Conservation (phyloP, 257 asterid species). For the Thymus quinquecostatus region DNA sequence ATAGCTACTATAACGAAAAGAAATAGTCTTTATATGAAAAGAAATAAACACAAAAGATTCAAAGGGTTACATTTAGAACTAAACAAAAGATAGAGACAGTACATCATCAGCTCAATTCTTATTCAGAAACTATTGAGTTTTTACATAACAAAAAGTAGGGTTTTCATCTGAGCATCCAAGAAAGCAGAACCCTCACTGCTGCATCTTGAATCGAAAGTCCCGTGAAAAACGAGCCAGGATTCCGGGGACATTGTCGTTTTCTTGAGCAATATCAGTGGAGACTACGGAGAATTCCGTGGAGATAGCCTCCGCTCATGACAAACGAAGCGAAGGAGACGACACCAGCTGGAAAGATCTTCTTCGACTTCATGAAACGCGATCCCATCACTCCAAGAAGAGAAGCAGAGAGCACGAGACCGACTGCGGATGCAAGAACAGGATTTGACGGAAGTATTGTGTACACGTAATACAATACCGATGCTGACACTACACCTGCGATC, state of each 20-base stretch:
- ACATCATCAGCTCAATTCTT: background rate
- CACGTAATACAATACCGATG: constrained; percentile 53
- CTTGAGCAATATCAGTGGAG: constrained; percentile 40
- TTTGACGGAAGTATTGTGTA: constrained; percentile 67
- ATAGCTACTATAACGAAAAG: background rate
- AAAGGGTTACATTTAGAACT: background rate
- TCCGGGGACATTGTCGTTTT: background rate
- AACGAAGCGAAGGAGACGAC: constrained; percentile 70
- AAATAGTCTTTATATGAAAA: background rate
- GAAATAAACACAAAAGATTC: background rate
- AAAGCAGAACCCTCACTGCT: background rate
- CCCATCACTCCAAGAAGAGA: constrained; percentile 86
- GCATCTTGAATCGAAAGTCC: background rate
- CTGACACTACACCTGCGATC: constrained; percentile 73
- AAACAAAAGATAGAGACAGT: background rate
- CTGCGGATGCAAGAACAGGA: constrained; percentile 73
- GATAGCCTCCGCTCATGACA: constrained; percentile 83
- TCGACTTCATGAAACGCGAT: constrained; percentile 74
- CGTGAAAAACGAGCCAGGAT: background rate
- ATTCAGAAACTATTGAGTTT: constrained; percentile 2
- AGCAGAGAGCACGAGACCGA: constrained; percentile 73
- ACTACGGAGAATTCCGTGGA: constrained; percentile 82
- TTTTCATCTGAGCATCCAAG: background rate
- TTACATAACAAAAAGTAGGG: background rate
- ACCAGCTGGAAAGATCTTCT: constrained; percentile 91